Conservation (phyloP, 148 eudicot species). For the Silene uniflora region DNA sequence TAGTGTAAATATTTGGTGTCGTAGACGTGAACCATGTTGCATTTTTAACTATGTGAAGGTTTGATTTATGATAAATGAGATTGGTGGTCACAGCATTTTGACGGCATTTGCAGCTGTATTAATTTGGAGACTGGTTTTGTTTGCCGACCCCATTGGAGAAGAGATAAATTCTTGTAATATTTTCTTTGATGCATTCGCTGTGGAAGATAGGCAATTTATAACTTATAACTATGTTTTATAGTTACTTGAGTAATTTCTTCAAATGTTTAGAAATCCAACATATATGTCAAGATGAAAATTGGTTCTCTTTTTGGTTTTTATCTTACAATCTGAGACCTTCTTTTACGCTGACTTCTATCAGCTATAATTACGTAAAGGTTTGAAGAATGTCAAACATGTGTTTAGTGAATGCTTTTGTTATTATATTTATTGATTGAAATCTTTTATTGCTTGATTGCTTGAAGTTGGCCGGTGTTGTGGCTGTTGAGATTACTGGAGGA, state of each 20-base stretch:
- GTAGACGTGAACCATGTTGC: not conserved
- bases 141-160: not conserved
- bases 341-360: too few relatives aligned
- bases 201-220: not conserved
- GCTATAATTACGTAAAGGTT: too few relatives aligned
- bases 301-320: not conserved
- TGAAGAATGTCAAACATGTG: too few relatives aligned
- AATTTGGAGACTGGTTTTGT: not conserved
- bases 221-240: not conserved
- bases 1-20: not conserved
- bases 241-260: not conserved
- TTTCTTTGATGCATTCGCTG: not conserved
- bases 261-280: not conserved
- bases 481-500: too few relatives aligned
- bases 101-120: not conserved
- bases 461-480: too few relatives aligned
- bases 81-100: not conserved
- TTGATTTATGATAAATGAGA: conserved; percentile 1
- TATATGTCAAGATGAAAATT: not conserved
- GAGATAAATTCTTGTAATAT: not conserved
- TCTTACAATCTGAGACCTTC: conserved; percentile 1
- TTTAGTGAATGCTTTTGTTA: too few relatives aligned
- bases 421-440: too few relatives aligned
- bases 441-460: too few relatives aligned
- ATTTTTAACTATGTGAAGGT: not conserved